Conservation (phyloP, 306 rosid species). For the Cucurbita ficifolia region DNA sequence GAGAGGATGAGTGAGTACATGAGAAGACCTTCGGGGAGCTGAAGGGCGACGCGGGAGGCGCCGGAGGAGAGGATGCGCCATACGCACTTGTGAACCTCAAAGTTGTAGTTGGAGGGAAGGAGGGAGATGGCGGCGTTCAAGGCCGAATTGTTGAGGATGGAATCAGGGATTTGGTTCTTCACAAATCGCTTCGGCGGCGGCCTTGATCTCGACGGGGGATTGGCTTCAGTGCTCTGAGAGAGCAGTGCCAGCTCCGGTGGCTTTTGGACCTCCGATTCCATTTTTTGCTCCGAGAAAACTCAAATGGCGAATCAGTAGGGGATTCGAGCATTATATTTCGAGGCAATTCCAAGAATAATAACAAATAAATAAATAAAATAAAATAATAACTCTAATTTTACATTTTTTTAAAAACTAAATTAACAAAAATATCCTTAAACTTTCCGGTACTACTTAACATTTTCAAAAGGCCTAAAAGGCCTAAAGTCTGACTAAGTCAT, state of each 20-base stretch:
- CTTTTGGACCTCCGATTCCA: not conserved
- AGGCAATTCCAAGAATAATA: too few relatives aligned
- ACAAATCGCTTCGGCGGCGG: constrained; percentile 31
- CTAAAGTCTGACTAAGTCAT: too few relatives aligned
- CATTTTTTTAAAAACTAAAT: too few relatives aligned
- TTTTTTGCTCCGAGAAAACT: not conserved
- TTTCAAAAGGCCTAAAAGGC: too few relatives aligned
- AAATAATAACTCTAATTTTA: too few relatives aligned
- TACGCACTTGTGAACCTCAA: constrained; percentile 75
- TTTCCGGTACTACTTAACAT: too few relatives aligned
- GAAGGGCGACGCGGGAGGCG: constrained; percentile 62
- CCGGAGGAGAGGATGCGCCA: constrained; percentile 62
- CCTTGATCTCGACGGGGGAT: not conserved
- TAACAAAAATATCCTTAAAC: too few relatives aligned
- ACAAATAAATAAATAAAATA: too few relatives aligned
- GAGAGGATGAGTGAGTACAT: constrained; percentile 76
- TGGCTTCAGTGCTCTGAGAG: not conserved
- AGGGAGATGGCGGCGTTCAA: constrained; percentile 34
- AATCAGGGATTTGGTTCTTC: constrained; percentile 34
- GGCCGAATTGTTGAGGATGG: constrained; percentile 25
- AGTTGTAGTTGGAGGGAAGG: constrained; percentile 55
- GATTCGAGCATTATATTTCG: not conserved
- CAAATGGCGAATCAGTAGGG: not conserved
- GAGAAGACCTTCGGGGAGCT: constrained; percentile 84
- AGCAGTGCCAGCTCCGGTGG: not conserved